Evolutionary conservation across 2,329 filamentous ascomycete species (phyloP).

Genomic region (Penicillium sp.): DNA sequence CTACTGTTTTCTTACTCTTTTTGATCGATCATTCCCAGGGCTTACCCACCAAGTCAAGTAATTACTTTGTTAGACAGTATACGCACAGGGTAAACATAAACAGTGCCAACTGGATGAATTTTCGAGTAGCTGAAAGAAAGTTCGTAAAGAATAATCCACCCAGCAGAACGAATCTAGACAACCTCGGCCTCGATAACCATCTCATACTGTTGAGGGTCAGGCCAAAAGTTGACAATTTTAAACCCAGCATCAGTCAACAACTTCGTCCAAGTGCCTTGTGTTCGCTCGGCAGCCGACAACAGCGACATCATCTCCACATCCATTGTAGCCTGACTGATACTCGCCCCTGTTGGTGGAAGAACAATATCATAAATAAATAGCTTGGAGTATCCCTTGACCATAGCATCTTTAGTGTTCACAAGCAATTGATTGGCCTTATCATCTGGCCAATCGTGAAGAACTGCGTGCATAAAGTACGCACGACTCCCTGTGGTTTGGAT

Average conservation of each 20-base stretch:
- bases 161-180: background rate
- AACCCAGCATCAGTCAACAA: slow-evolving; percentile 31
- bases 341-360: slow-evolving; percentile 36
- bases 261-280: slow-evolving; percentile 28
- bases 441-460: slow-evolving; percentile 48
- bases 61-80: background rate
- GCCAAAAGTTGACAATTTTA: slow-evolving; percentile 30
- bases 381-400: slow-evolving; percentile 43
- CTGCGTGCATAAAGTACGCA: slow-evolving; percentile 45
- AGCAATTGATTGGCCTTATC: slow-evolving; percentile 36
- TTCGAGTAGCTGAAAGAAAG: background rate
- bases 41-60: background rate
- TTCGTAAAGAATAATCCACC: background rate
- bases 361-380: slow-evolving; percentile 44
- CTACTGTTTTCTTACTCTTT: background rate
- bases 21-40: background rate
- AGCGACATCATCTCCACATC: slow-evolving; percentile 47
- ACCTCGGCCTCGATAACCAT: slow-evolving; percentile 33
- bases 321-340: slow-evolving; percentile 32
- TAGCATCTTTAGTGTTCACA: slow-evolving; percentile 31
- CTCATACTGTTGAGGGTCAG: slow-evolving; percentile 30
- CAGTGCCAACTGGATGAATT: background rate
- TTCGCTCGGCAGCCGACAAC: slow-evolving; percentile 45
- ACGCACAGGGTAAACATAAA: background rate
- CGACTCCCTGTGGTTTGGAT: slow-evolving; percentile 29